Conservation (phyloP, 163 green algal species). For the Scenedesmus sp. region DNA sequence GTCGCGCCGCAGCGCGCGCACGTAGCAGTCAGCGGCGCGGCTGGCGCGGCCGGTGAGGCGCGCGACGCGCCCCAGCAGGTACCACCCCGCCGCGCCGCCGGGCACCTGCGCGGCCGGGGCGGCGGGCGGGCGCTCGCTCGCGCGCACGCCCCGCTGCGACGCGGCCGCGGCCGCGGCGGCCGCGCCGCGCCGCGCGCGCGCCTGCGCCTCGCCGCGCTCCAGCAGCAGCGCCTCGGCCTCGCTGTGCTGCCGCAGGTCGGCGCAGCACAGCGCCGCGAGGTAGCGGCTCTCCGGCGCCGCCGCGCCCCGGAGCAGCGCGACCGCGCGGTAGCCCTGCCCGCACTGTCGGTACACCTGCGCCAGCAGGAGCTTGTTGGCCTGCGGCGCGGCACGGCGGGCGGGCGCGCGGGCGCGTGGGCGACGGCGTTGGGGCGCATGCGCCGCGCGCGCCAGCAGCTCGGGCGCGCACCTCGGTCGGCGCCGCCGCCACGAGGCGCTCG, state of each 20-base stretch:
- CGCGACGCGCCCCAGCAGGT: conserved; percentile 85
- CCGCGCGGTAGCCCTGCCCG: conserved; percentile 81
- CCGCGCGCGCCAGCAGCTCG: not conserved
- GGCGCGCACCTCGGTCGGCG: conserved; percentile 69
- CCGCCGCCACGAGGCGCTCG: conserved; percentile 80
- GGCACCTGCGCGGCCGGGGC: conserved; percentile 76
- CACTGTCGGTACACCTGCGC: conserved; percentile 82
- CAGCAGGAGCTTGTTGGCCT: conserved; percentile 83
- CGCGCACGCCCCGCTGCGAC: not conserved
- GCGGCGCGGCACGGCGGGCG: no score
- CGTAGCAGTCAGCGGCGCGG: conserved; percentile 71
- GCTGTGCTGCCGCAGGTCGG: conserved; percentile 75
- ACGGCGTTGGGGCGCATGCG: not conserved
- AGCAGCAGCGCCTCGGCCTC: conserved; percentile 87
- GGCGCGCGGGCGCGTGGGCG: not conserved
- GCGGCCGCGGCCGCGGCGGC: no score
- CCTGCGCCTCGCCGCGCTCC: conserved; percentile 30
- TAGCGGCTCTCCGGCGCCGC: conserved; percentile 72
- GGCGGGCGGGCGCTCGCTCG: no score
- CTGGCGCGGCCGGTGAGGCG: conserved; percentile 65
- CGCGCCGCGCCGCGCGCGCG: not conserved
- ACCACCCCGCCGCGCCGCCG: conserved; percentile 84
- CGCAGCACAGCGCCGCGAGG: conserved; percentile 81
- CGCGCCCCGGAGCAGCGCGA: conserved; percentile 76
- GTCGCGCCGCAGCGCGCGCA: conserved; percentile 79